Evolutionary conservation across 2,329 filamentous ascomycete species (phyloP), one percentile per base, ranked within the genome.

Genomic region (Alternaria consortialis): DNA sequence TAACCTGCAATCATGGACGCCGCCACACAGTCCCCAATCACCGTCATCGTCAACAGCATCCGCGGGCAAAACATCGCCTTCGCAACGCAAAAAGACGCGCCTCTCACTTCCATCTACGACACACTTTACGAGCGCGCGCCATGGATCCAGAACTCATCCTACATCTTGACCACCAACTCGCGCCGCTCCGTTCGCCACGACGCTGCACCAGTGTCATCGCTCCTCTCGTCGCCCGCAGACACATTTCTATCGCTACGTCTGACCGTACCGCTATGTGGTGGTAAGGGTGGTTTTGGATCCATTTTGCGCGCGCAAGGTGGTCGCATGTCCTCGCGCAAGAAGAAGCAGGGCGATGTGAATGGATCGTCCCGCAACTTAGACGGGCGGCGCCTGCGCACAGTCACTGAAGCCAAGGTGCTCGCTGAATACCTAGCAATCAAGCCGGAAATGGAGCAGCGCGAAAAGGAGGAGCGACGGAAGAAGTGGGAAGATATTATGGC

Each of bases 241-340:
- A 88, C 88, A 34, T 90, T 98, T 67, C 84, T 99, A 15, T 90
- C 93, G 0, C 86, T 99, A 4, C 92, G 93, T 55, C 87, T 99
- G 31, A 90, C 89, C 7, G 84, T 90, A 2, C 91, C 91, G 6
- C 82, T 97, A 39, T 91, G 90, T 70, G 95, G 96, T 82, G 96
- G 96, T 76, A 99, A 99, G 77, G 95, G 95, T 79, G 95, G 95
- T 74, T 99, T 99, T 77, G 95, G 95, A 55, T 98, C 94, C 2
- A 96, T 99, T 79, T 88, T 99, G 37, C 92, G 96, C 75, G 95
- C 96, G 0, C 95, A 95, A 3, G 95, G 96, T 75, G 95, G 96
- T 40, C 94, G 96, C 82, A 99, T 99, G 95, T 97, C 93, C 2
- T 94, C 92, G n/a, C 88, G 89, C 70, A 96, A 96, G 83, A 95